Evolutionary conservation across 495 filamentous ascomycete species (phyloP).

Genomic region (Trichoderma erinaceum): DNA sequence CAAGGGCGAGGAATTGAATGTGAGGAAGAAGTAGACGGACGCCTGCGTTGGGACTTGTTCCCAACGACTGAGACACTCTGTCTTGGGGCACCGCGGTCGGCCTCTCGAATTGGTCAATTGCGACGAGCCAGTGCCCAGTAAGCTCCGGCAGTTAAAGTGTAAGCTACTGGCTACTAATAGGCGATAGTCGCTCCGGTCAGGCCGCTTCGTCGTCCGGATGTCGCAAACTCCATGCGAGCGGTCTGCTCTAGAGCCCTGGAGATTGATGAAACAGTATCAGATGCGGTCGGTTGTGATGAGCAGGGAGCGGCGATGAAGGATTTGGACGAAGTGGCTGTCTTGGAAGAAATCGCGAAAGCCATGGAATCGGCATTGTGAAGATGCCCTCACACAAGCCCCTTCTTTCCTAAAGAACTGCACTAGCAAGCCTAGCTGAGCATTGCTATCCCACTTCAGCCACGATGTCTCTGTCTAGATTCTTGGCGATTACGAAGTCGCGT

Average conservation of each 20-base stretch:
- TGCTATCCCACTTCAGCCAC: slow-evolving; percentile 3
- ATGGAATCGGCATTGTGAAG: background rate
- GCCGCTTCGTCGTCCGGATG: background rate
- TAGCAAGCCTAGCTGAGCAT: background rate
- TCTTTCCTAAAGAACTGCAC: background rate
- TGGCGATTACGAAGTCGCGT: background rate
- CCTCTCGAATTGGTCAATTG: background rate
- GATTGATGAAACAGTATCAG: background rate
- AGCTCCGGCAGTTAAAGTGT: slow-evolving; percentile 4
- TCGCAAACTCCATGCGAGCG: background rate
- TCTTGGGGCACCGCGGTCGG: background rate
- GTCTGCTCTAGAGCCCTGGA: background rate
- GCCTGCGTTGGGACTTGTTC: background rate
- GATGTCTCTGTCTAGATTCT: background rate
- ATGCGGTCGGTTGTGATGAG: background rate
- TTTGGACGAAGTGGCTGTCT: background rate
- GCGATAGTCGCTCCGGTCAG: slow-evolving; percentile 3
- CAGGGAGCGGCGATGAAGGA: background rate
- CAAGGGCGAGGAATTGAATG: background rate
- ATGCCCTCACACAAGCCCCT: background rate
- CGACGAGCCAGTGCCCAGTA: background rate
- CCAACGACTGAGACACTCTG: slow-evolving; percentile 5
- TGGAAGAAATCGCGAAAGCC: background rate
- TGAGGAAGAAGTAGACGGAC: background rate
- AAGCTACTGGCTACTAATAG: slow-evolving; percentile 8